Evolutionary conservation across 2,329 filamentous ascomycete genomes (phyloP), one percentile per base, ranked within the genome.

Genomic region (Fusarium ambrosium): DNA sequence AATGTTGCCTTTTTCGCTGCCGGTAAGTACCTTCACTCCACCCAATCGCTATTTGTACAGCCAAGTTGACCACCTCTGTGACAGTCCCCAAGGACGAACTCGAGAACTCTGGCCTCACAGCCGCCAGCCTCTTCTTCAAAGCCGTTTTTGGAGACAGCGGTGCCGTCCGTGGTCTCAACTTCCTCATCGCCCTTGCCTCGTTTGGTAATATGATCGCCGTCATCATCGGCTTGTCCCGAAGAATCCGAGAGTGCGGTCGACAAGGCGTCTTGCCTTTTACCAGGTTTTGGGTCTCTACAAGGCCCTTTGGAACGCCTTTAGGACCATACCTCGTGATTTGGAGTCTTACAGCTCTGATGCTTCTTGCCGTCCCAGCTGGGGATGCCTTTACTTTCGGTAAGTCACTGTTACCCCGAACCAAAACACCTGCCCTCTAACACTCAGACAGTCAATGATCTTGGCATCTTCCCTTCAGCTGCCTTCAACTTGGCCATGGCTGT

Each of bases 321-420:
- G 90, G 89, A 0, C 89, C 90, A 0, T 91, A 91, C 68, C 60
- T 86, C 1, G 71, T 92, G 7, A 89, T 90, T 76, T 92, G 89
- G 87, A 73, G 74, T 0, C 78, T 91, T 64, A 92, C 90, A 0
- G 76, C 89, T 3, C 75, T 92, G 59, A 90, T 92, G 87, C 91
- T 92, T 60, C 77, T 91, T 0, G 89, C 87, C 0, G 86, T 89
- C 0, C 91, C 91, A 0, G 88, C 89, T 2, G 90, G 91, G 4
- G 90, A 92, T 78, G 91, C 91, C 0, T 92, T 92, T 78, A 87
- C 88, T 64, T 92, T 92, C 73, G 84, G 87, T 88, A 78, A 18
- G 81, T 41, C 6, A 37, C 4, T 4, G 27, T 11, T n/a, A 11
- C 22, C 20, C 13, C 56, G 18, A 22, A 29, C 18, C 8, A 18